A percentile compares a stretch with the other conserved stretches of the same genome.
Evolutionary conservation across 2,329 filamentous ascomycete genomes (phyloP).

Genomic region (Phyllosticta citrichinensis): DNA sequence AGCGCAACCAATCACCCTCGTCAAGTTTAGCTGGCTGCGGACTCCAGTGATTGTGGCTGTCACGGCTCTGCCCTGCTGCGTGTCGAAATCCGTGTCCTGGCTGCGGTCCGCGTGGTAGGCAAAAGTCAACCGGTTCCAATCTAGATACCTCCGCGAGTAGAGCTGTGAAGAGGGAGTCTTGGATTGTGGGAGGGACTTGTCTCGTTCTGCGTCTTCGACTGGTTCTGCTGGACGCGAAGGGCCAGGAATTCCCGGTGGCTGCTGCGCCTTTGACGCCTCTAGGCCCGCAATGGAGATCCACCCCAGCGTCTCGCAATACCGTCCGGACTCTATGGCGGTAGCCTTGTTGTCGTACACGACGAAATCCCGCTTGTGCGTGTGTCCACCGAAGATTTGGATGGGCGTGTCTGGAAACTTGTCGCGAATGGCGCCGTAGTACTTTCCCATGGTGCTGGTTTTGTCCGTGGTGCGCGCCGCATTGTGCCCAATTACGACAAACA

Average conservation of each 20-base stretch:
- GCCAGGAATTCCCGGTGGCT: conserved; percentile 33
- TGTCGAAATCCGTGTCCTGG: conserved; percentile 39
- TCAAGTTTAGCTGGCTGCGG: conserved; percentile 46
- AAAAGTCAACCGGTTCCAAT: conserved; percentile 59
- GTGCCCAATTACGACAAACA: conserved; percentile 56
- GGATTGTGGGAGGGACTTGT: conserved; percentile 25
- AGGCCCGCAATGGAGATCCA: conserved; percentile 57
- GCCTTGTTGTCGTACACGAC: conserved; percentile 52
- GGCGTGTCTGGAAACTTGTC: conserved; percentile 46
- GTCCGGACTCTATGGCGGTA: conserved; percentile 50
- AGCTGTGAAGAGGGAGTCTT: conserved; percentile 33
- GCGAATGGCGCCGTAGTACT: conserved; percentile 51
- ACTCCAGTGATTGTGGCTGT: conserved; percentile 41
- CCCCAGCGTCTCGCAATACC: conserved; percentile 59
- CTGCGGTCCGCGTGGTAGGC: conserved; percentile 50
- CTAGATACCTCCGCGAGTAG: conserved; percentile 49
- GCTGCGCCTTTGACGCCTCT: conserved; percentile 27
- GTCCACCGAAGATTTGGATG: conserved; percentile 56
- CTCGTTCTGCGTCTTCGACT: conserved; percentile 16
- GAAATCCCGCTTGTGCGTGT: conserved; percentile 56
- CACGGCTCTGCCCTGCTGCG: conserved; percentile 35
- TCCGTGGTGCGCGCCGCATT: conserved; percentile 44
- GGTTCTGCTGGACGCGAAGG: conserved; percentile 28
- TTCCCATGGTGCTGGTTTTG: conserved; percentile 36
- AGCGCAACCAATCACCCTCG: conserved; percentile 49